Evolutionary conservation across 495 filamentous ascomycete genomes (phyloP).

Genomic region (Talaromyces proteolyticus): DNA sequence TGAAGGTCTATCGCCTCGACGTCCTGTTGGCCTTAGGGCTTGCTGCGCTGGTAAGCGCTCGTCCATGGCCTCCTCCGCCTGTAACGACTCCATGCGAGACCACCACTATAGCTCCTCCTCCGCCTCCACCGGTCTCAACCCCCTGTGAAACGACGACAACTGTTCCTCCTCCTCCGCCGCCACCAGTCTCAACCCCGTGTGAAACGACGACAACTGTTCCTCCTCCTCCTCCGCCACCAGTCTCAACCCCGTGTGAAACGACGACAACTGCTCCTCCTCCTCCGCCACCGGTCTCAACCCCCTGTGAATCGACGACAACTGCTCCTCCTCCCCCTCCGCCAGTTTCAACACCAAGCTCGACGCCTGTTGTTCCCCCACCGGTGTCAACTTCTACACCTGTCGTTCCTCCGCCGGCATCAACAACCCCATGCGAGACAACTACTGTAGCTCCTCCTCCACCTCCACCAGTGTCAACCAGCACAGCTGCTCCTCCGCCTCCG

Average conservation of each 20-base stretch:
- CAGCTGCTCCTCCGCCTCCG: neutral
- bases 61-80: neutral
- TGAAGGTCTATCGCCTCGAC: neutral
- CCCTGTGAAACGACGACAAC: neutral
- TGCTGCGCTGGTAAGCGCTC: neutral
- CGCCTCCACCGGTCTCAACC: neutral
- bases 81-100: neutral
- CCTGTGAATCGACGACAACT: neutral
- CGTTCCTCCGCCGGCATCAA: no score
- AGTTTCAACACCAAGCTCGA: neutral
- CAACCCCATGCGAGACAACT: slow-evolving; percentile 21
- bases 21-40: neutral
- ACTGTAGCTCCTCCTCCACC: slow-evolving; percentile 17
- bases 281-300: neutral
- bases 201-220: neutral
- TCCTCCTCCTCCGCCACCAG: neutral
- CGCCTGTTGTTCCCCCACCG: neutral
- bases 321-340: neutral
- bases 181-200: neutral
- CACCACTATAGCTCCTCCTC: neutral
- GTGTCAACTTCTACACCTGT: neutral
- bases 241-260: neutral
- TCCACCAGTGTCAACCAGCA: neutral
- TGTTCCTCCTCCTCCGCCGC: neutral
- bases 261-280: neutral